phyloP scores from a whole-genome alignment of 192 early-diverging fungal genomes.

The Umbelopsis isabellina region DNA sequence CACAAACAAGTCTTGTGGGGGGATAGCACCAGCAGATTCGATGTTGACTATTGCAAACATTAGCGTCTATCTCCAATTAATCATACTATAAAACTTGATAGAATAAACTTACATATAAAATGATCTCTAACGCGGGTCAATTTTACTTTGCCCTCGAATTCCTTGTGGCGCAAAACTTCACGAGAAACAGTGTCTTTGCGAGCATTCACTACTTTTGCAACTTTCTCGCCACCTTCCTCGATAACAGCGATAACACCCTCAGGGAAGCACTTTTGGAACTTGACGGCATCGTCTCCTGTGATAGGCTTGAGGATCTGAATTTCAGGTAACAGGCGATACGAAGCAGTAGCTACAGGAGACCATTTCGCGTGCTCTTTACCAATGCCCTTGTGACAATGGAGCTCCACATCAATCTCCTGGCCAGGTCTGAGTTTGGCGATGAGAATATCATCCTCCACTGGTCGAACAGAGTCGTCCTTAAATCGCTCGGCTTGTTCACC shows the following conservation, averaged over 20 bases:
- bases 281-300: conserved; percentile 76
- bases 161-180: conserved; percentile 89
- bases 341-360: conserved; percentile 95
- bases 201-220: conserved; percentile 84
- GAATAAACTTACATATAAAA: conserved; percentile 85
- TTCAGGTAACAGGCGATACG: conserved; percentile 92
- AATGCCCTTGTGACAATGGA: conserved; percentile 91
- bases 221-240: conserved; percentile 63
- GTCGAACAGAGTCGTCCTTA: conserved; percentile 65
- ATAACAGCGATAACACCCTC: conserved; percentile 83
- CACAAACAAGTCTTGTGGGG: conserved; percentile 76
- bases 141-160: conserved; percentile 89
- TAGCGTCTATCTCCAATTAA: not conserved
- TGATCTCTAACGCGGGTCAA: conserved; percentile 93
- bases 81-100: not conserved
- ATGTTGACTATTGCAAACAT: conserved; percentile 63
- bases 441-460: conserved; percentile 91
- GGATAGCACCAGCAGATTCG: conserved; percentile 84
- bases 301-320: conserved; percentile 88
- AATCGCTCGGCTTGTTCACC: conserved; percentile 84
- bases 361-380: conserved; percentile 98
- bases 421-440: conserved; percentile 92
- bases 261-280: conserved; percentile 88
- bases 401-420: conserved; percentile 80
- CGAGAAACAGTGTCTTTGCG: conserved; percentile 95